phyloP scores from a whole-genome alignment of 148 eudicot species.

The Chenopodium formosanum region DNA sequence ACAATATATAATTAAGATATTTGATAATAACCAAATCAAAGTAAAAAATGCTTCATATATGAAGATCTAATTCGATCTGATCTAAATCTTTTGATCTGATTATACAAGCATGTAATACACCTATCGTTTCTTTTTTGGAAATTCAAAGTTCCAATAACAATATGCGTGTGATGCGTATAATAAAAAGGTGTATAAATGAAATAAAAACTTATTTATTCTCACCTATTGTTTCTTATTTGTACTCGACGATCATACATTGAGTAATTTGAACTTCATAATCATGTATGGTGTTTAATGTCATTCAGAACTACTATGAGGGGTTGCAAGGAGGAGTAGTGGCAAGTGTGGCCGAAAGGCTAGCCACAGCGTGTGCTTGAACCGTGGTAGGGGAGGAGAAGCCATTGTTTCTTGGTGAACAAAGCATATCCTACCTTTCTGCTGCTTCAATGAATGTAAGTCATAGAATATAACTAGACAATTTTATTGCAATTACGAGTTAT shows the following conservation, averaged over 20 bases:
- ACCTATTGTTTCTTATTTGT: too few relatives aligned
- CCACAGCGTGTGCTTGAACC: slow-evolving; percentile 79
- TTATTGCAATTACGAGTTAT: neutral
- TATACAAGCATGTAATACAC: too few relatives aligned
- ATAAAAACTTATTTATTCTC: too few relatives aligned
- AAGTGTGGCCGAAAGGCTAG: slow-evolving; percentile 58
- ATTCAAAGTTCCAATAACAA: too few relatives aligned
- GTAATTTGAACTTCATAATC: neutral
- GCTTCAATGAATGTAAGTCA: slow-evolving; percentile 60
- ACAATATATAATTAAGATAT: too few relatives aligned
- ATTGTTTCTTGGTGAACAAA: slow-evolving; percentile 67
- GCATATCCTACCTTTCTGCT: slow-evolving; percentile 66
- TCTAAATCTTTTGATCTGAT: too few relatives aligned
- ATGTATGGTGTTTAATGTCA: slow-evolving; percentile 3
- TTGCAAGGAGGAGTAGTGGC: slow-evolving; percentile 86
- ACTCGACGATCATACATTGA: neutral
- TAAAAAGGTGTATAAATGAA: too few relatives aligned
- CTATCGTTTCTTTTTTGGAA: too few relatives aligned
- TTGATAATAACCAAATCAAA: too few relatives aligned
- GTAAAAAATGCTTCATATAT: too few relatives aligned
- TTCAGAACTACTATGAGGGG: slow-evolving; percentile 57
- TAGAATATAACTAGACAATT: neutral
- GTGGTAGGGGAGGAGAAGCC: slow-evolving; percentile 67
- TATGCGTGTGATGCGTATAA: too few relatives aligned
- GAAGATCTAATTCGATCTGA: too few relatives aligned